A percentile compares a stretch with the other conserved stretches of the same genome.
phyloP scores from a whole-genome alignment of 208 protist genomes.

The Crithidia bombi region DNA sequence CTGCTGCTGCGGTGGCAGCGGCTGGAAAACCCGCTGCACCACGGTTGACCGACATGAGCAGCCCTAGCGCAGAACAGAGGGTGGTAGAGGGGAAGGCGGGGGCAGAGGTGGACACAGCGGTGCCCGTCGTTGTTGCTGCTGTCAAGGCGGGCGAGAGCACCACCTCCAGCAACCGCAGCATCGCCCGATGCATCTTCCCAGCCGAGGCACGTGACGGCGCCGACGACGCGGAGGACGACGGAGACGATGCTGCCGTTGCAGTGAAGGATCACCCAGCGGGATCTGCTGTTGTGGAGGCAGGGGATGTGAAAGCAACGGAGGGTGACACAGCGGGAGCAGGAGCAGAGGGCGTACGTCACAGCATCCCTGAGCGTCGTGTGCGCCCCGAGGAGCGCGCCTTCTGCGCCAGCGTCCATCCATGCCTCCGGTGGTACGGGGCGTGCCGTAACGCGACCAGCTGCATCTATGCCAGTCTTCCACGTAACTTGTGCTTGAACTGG shows the following conservation, averaged over 20 bases:
- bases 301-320: neutral
- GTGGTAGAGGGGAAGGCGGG: neutral
- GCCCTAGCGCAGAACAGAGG: neutral
- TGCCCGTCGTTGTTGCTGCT: neutral
- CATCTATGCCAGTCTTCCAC: conserved; percentile 54
- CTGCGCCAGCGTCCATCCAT: conserved; percentile 58
- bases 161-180: conserved; percentile 15
- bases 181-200: conserved; percentile 38
- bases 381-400: conserved; percentile 47
- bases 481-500: conserved; percentile 85
- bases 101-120: neutral
- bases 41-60: neutral
- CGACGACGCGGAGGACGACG: neutral
- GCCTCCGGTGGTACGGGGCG: conserved; percentile 71
- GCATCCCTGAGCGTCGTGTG: neutral
- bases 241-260: neutral
- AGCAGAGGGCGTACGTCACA: too few species aligned
- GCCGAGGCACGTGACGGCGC: conserved; percentile 5
- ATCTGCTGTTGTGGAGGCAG: neutral
- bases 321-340: neutral
- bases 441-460: conserved; percentile 77
- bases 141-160: neutral
- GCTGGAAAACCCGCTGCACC: neutral
- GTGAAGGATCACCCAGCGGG: neutral
- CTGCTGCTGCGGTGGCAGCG: neutral